A percentile compares a stretch with the other conserved stretches of the same genome.
Evolutionary conservation across 202 grass and related monocot species (phyloP).

Genomic region (Saccharum hybrid): DNA sequence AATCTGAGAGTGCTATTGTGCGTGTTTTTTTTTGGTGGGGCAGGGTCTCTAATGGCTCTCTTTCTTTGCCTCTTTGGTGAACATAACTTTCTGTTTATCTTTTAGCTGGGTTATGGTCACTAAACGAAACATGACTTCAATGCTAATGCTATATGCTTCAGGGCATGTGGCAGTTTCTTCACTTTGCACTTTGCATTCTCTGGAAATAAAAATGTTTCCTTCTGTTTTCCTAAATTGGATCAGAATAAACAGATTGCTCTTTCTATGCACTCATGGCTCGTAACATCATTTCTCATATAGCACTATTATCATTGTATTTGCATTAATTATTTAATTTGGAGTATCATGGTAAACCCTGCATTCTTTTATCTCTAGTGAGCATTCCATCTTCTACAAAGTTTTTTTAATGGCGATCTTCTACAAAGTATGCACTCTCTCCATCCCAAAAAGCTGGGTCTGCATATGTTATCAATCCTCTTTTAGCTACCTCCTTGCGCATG

Average conservation of each 20-base stretch:
- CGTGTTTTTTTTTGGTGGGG: neutral
- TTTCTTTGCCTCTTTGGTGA: neutral
- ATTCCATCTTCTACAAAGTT: neutral
- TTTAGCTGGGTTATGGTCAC: neutral
- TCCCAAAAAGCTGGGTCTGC: neutral
- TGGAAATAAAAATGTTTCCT: neutral
- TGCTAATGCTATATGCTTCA: conserved; percentile 11
- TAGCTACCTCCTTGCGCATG: neutral
- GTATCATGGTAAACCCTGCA: neutral
- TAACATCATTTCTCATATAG: neutral
- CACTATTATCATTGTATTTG: neutral
- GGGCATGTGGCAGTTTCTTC: neutral
- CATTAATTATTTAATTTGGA: neutral
- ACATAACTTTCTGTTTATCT: neutral
- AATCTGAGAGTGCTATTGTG: neutral
- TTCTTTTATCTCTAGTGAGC: neutral
- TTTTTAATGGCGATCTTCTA: neutral
- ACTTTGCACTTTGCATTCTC: neutral
- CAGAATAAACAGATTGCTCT: conserved; percentile 16
- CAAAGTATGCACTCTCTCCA: neutral
- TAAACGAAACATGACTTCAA: too few species aligned
- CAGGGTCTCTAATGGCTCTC: neutral
- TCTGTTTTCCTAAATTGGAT: neutral
- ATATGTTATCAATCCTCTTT: neutral
- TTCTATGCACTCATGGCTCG: neutral